phyloP scores from a whole-genome alignment of 495 filamentous ascomycete genomes.

The Penicillium antarcticum region DNA sequence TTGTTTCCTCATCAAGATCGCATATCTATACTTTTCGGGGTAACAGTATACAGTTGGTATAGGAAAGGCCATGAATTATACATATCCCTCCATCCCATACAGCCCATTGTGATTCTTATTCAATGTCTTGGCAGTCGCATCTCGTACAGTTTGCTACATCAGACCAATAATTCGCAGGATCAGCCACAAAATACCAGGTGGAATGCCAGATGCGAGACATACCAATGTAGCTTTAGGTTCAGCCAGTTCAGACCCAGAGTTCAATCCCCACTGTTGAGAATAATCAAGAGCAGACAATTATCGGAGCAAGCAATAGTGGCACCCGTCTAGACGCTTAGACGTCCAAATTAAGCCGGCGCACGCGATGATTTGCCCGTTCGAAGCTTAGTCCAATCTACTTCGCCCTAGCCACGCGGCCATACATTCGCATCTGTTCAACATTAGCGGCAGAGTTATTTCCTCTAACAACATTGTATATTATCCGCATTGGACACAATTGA shows the following conservation, averaged over 20 bases:
- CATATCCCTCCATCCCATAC: no score
- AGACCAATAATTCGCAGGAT: background rate
- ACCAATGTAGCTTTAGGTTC: no score
- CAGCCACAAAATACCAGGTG: background rate
- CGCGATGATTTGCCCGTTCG: background rate
- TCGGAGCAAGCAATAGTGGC: background rate
- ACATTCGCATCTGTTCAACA: background rate
- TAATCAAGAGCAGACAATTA: background rate
- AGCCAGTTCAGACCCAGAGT: no score
- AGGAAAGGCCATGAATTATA: no score
- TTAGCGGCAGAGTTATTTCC: background rate
- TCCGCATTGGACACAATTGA: background rate
- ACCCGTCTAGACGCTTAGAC: background rate
- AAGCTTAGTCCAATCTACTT: background rate
- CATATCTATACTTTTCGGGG: no score
- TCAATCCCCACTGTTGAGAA: background rate
- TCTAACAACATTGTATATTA: background rate
- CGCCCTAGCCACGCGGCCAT: conserved; percentile 2
- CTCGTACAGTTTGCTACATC: background rate
- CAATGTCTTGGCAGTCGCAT: conserved; percentile 2
- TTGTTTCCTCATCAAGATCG: no score
- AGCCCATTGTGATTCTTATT: background rate
- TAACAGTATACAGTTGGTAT: no score
- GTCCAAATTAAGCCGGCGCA: background rate
- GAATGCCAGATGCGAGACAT: no score